Evolutionary conservation across 192 early-diverging fungal genomes (phyloP).

Genomic region (Coemansia furcata): DNA sequence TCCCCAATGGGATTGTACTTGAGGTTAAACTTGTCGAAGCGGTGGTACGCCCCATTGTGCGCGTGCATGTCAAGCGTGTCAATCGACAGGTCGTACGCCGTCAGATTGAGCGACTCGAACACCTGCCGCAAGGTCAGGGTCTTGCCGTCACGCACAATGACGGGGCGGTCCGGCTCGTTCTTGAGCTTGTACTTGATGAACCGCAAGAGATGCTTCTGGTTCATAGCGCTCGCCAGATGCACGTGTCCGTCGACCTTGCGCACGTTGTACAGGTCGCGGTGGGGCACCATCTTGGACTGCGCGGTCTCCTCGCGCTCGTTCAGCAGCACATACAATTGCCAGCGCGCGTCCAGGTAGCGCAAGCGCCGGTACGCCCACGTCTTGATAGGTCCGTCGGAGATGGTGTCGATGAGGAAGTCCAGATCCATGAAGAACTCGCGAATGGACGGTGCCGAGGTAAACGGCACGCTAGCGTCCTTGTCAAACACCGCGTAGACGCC

Average conservation of each 20-base stretch:
- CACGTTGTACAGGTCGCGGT: slow-evolving; percentile 97
- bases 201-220: slow-evolving; percentile 91
- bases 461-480: slow-evolving; percentile 13
- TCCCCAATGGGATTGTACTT: slow-evolving; percentile 97
- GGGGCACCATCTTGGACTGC: slow-evolving; percentile 88
- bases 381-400: slow-evolving; percentile 89
- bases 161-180: slow-evolving; percentile 67
- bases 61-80: slow-evolving; percentile 98
- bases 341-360: slow-evolving; percentile 88
- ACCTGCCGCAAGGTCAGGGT: slow-evolving; percentile 79
- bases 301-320: slow-evolving; percentile 95
- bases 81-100: slow-evolving; percentile 90
- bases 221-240: slow-evolving; percentile 92
- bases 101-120: slow-evolving; percentile 85
- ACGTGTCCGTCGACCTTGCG: slow-evolving; percentile 98
- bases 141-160: slow-evolving; percentile 83
- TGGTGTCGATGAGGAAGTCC: slow-evolving; percentile 72
- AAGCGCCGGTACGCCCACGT: slow-evolving; percentile 86
- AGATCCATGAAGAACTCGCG: slow-evolving; percentile 86
- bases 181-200: slow-evolving; percentile 93
- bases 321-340: slow-evolving; percentile 87
- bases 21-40: slow-evolving; percentile 96
- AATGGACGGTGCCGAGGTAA: slow-evolving; percentile 63
- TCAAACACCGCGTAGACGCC: slow-evolving; percentile 66
- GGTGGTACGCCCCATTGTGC: slow-evolving; percentile 94